These are phyloP conservation scores for Cryptococcus depauperatus DNA, from an alignment of 1,284 basidiomycete genomes.

Conservation along the genomic window DNA sequence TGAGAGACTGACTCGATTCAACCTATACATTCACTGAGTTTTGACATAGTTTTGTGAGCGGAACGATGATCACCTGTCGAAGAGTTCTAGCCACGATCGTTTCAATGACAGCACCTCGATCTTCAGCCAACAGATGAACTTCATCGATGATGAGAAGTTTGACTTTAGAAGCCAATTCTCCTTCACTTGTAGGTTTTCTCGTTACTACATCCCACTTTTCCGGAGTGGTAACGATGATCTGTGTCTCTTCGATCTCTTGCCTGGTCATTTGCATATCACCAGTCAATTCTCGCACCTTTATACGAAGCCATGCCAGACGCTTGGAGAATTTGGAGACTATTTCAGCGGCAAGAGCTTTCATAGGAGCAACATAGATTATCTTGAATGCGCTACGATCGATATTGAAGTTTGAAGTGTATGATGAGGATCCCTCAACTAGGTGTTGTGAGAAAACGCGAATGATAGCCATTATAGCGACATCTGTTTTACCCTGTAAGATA, in stretches of 20 bases:
- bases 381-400: conserved; percentile 76
- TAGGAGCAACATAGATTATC: conserved; percentile 97
- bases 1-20: conserved; percentile 92
- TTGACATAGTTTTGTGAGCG: background rate
- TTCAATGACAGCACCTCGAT: conserved; percentile 96
- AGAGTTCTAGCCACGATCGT: conserved; percentile 95
- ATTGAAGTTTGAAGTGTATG: conserved; percentile 46
- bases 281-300: conserved; percentile 85
- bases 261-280: conserved; percentile 98
- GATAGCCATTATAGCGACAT: conserved; percentile 92
- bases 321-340: conserved; percentile 89
- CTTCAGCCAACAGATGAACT: conserved; percentile 94
- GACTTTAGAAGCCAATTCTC: conserved; percentile 83
- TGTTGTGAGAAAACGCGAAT: conserved; percentile 78
- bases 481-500: conserved; percentile 81
- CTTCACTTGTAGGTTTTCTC: conserved; percentile 91
- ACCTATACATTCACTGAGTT: conserved; percentile 51
- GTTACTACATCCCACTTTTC: conserved; percentile 99
- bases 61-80: conserved; percentile 57
- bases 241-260: conserved; percentile 88
- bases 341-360: conserved; percentile 96
- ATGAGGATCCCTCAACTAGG: conserved; percentile 45
- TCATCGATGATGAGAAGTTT: conserved; percentile 97
- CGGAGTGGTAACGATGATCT: conserved; percentile 97
- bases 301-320: conserved; percentile 79